These are phyloP conservation scores for Salvia rosmarinus DNA, from an alignment of 257 asterid genomes.

Conservation along the genomic window DNA sequence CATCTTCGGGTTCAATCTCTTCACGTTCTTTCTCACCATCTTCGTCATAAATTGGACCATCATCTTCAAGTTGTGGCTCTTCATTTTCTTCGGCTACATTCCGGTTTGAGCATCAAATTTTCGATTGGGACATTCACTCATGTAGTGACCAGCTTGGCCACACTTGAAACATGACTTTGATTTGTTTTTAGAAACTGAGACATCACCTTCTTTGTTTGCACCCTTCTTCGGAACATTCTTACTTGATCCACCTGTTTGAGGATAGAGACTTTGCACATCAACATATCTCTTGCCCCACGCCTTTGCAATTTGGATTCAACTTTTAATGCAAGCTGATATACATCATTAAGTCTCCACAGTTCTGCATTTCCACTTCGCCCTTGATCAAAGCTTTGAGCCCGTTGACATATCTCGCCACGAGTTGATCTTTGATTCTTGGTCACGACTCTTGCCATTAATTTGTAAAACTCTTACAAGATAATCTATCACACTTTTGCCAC, in stretches of 20 bases:
- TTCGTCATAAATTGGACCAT: background rate
- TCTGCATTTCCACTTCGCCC: slow-evolving; percentile 8
- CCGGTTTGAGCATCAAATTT: background rate
- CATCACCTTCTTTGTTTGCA: background rate
- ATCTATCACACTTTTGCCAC: background rate
- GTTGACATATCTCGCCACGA: slow-evolving; percentile 15
- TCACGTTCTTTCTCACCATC: background rate
- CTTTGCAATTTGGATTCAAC: slow-evolving; percentile 3
- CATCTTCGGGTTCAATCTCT: slow-evolving; percentile 9
- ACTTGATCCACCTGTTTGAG: background rate
- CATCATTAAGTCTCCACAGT: background rate
- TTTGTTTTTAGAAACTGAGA: too few relatives aligned
- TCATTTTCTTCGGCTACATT: background rate
- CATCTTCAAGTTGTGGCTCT: background rate
- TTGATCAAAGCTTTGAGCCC: background rate
- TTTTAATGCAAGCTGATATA: background rate
- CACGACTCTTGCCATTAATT: background rate
- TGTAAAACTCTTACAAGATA: background rate
- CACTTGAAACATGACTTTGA: background rate
- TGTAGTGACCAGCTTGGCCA: slow-evolving; percentile 18
- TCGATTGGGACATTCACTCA: background rate
- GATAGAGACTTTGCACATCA: slow-evolving; percentile 6
- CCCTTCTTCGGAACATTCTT: background rate
- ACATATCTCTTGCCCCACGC: background rate
- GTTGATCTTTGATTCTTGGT: slow-evolving; percentile 24